Base-by-base conservation (phyloP, 2,329 filamentous ascomycete species). In the Cladosporium sphaerospermum region DNA sequence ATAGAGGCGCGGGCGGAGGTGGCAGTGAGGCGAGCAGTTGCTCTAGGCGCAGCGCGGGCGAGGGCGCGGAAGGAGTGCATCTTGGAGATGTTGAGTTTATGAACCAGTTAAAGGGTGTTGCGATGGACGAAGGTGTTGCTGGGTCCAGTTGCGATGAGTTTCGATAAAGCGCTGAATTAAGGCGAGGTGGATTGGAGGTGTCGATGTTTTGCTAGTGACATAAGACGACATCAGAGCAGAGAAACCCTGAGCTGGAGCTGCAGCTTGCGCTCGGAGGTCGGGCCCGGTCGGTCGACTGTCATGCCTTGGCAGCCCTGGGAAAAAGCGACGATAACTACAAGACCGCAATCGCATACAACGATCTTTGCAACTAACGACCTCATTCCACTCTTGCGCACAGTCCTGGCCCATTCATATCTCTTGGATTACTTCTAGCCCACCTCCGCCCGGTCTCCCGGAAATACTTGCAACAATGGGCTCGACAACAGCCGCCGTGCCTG, bases 1-100 rank as follows among this genome's bases (percentile, higher is more conserved):
- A 70, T 66, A 19, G 66, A 55, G 51, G 69, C 66, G 44, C 68
- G 65, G 58, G 69, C 69, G 54, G 65, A 57, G 57, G 67, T 62
- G 59, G 67, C 65, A 47, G 69, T 64, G 50, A 70, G 68, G 54
- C 73, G 73, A 52, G 70, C 65, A 47, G 68, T 61, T 13, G 70
- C 67, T 52, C 74, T 71, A 40, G 75, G 73, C 48, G 71, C 69
- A 34, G 69, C 67, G 57, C 75, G 74, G 56, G 73, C 69, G 56
- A 77, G 61, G 53, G 69, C 67, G 53, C 74, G 69, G 48, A 76
- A 67, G 52, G 72, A 72, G 49, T 75, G 63, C 75, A 77, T 78
- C 8, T 3, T 39, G 8, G 36, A 9, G 16, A 16, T 64, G 61
- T 45, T 23, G 31, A 14, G 37, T 13, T 42, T 34, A 6, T 14